Percentiles rank a stretch among this genome's conserved stretches.
phyloP scores from a whole-genome alignment of 163 green algal genomes.

The Scenedesmus sp. region DNA sequence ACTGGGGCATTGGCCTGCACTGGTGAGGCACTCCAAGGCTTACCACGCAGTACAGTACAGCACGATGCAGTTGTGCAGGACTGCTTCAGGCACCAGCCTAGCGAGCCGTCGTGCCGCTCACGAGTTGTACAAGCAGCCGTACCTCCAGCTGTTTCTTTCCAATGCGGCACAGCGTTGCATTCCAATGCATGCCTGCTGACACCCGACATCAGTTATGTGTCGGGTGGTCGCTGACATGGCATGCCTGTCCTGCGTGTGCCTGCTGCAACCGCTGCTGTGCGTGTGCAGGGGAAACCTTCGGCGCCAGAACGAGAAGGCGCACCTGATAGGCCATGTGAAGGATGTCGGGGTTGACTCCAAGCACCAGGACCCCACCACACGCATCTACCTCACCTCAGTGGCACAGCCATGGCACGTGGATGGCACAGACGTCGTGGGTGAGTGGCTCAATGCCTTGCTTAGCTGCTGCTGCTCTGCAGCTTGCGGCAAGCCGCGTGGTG shows the following conservation, averaged over 20 bases:
- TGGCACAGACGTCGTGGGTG: conserved; percentile 69
- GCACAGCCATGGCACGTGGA: conserved; percentile 78
- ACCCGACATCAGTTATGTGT: too few relatives aligned
- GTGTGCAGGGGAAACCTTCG: conserved; percentile 31
- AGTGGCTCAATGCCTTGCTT: not conserved
- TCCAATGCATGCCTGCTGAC: too few relatives aligned
- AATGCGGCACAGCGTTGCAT: too few relatives aligned
- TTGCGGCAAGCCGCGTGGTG: not conserved
- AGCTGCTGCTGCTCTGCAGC: conserved; percentile 17
- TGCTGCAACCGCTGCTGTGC: not conserved
- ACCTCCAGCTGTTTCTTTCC: too few relatives aligned
- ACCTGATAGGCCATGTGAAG: conserved; percentile 65
- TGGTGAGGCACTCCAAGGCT: conserved; percentile 28
- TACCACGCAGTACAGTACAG: too few relatives aligned
- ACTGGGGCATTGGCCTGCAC: conserved; percentile 71
- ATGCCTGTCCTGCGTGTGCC: too few relatives aligned
- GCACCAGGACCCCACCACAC: conserved; percentile 63
- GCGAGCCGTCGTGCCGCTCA: too few relatives aligned
- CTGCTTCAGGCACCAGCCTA: too few relatives aligned
- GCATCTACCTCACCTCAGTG: conserved; percentile 71
- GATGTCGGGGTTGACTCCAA: conserved; percentile 75
- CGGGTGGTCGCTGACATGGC: too few relatives aligned
- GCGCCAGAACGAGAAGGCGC: conserved; percentile 60
- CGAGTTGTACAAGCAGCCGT: too few relatives aligned
- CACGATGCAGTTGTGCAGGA: too few relatives aligned